A percentile compares a stretch with the other conserved stretches of the same genome.
These are phyloP conservation scores for Phlyctochytrium bullatum DNA, from an alignment of 192 early-diverging fungal genomes.

Conservation along the genomic window DNA sequence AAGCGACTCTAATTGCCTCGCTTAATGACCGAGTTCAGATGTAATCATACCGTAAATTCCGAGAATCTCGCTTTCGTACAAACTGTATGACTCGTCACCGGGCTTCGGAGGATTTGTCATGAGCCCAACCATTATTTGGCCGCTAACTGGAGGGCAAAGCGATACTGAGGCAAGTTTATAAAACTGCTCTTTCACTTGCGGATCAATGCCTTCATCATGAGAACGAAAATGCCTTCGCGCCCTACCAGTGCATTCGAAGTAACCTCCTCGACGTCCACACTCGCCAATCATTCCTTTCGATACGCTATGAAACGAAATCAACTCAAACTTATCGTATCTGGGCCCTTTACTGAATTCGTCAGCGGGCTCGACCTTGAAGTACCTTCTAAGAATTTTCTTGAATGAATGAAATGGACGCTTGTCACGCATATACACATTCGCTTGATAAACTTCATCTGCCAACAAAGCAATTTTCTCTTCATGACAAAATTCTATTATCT, in stretches of 20 bases:
- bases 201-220: slow-evolving; percentile 79
- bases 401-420: slow-evolving; percentile 91
- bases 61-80: slow-evolving; percentile 70
- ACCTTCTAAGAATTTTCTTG: slow-evolving; percentile 84
- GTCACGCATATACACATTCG: slow-evolving; percentile 82
- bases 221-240: no score
- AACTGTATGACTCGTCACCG: slow-evolving; percentile 73
- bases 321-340: slow-evolving; percentile 69
- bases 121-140: slow-evolving; percentile 87
- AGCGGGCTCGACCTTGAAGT: background rate
- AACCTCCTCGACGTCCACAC: slow-evolving; percentile 95
- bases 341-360: slow-evolving; percentile 58
- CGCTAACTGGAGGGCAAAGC: slow-evolving; percentile 92
- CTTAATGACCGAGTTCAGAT: background rate
- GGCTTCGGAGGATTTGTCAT: slow-evolving; percentile 88
- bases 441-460: slow-evolving; percentile 99
- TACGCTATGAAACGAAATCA: slow-evolving; percentile 94
- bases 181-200: slow-evolving; percentile 72
- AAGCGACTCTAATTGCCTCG: slow-evolving; percentile 55
- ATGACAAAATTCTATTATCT: slow-evolving; percentile 86
- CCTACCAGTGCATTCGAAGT: slow-evolving; percentile 84
- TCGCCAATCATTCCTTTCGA: slow-evolving; percentile 99
- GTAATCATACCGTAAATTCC: slow-evolving; percentile 58
- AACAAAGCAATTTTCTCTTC: slow-evolving; percentile 78
- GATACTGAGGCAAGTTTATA: slow-evolving; percentile 93